Evolutionary conservation across 176 grass and related monocot species (phyloP), one percentile per base, ranked within the genome.

Genomic region (Eragrostis curvula): DNA sequence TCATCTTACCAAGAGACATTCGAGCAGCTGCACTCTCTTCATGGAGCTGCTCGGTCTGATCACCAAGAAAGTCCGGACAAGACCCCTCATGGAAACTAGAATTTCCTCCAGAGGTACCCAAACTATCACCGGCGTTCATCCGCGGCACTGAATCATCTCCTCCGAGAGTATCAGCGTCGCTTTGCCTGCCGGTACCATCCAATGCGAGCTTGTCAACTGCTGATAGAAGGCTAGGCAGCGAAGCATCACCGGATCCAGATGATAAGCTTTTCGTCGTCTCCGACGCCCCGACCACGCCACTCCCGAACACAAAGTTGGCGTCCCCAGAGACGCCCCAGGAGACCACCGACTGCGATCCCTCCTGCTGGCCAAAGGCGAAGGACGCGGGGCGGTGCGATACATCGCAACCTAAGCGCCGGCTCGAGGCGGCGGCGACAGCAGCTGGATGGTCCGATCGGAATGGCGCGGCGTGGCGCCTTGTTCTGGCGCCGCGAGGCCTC

Each of bases 1-100:
- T 93, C 88, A 98, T 95, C 75, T 89, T 90, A 81, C 96, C 88
- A 56, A 98, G 96, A 69, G 90, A 91, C 90, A 98, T 98, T 67
- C 92, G 74, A 73, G 86, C 82, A 89, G 92, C 96, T 68, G 96
- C 96, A 45, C 15, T 18, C 55, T 52, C 63, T 70, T 62, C 71
- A 62, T 81, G 44, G 2, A 14, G 28, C 23, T 77, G 44, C 44
- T 77, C 65, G 5, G 52, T 20, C 44, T 47, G 81, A 75, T 7
- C 24, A 6, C 12, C 21, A 28, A 79, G 28, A 59, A 63, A 41
- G 21, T 45, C 47, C 61, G 63, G 62, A 75, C 10, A 21, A 13
- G 28, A 67, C 29, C 10, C 52, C 11, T 69, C 41, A 27, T 77
- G 46, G 12, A 76, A 30, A 24, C 20, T 77, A 70, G 57, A 66